phyloP scores from a whole-genome alignment of 495 filamentous ascomycete genomes.

The Trypethelium eluteriae region DNA sequence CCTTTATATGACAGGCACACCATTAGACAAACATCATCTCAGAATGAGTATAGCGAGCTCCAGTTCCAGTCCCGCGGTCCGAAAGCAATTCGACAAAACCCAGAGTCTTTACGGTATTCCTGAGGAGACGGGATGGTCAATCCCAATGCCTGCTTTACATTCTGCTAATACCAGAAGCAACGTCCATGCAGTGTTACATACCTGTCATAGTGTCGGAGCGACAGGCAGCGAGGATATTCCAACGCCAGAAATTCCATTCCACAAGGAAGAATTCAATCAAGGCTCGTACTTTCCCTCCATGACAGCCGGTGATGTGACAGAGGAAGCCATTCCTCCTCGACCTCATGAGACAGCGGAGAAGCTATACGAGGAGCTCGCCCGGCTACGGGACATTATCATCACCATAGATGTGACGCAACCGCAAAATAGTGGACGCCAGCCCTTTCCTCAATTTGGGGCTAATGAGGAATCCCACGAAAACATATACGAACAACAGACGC shows the following conservation, averaged over 20 bases:
- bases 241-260: conserved; percentile 85
- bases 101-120: conserved; percentile 95
- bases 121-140: conserved; percentile 90
- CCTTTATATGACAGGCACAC: conserved; percentile 85
- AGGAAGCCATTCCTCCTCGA: conserved; percentile 43
- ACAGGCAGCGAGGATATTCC: conserved; percentile 51
- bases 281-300: conserved; percentile 69
- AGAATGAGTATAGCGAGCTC: conserved; percentile 92
- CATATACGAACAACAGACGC: conserved; percentile 87
- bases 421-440: conserved; percentile 33
- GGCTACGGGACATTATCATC: not conserved
- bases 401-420: not conserved
- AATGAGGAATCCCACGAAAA: conserved; percentile 63
- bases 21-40: conserved; percentile 87
- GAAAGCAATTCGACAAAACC: conserved; percentile 89
- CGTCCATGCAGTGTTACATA: conserved; percentile 95
- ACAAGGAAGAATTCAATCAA: conserved; percentile 75
- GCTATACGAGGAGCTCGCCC: conserved; percentile 70
- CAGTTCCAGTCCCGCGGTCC: conserved; percentile 64
- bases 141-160: conserved; percentile 85
- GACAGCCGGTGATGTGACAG: conserved; percentile 85
- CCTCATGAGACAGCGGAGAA: conserved; percentile 56
- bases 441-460: conserved; percentile 25
- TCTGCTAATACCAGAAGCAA: conserved; percentile 77
- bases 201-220: conserved; percentile 57